Evolutionary conservation across 163 green algal species (phyloP), one percentile per base, ranked within the genome.

Genomic region (Coccomyxa subellipsoidea): DNA sequence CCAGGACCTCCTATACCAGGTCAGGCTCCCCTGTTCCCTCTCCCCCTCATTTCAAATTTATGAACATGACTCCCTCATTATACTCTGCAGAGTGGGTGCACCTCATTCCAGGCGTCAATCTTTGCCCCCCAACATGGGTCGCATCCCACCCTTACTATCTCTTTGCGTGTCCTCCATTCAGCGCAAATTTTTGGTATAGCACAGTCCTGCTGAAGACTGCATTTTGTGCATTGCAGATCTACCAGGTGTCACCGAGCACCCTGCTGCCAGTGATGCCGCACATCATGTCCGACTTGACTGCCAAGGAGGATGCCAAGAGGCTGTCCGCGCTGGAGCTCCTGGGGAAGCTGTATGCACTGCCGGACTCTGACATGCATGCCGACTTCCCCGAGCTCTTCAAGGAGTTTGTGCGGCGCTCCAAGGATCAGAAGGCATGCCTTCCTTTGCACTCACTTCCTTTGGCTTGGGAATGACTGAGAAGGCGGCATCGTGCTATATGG

Each of bases 201-300:
- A n/a, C n/a, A n/a, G n/a, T n/a, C n/a, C n/a, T n/a, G n/a, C n/a
- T n/a, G n/a, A n/a, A n/a, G n/a, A n/a, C n/a, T n/a, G n/a, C n/a
- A n/a, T 32, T 8, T 35, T 59, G 37, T 47, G 12, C 38, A 5
- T 39, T 85, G 80, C 87, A 94, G 88, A 38, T 96, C 37, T 87
- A 95, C 78, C 72, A 87, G 27, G 84, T 76, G 9, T 80, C 87
- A 12, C 92, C 93, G 0, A 87, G 92, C 76, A 87, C 92, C 54
- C 85, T 96, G 81, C 87, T 95, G 78, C 92, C 92, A 18, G 88
- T 96, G 10, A 75, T 96, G 73, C 90, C 93, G 4, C 85, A 90
- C 66, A 69, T 94, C 36, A 39, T 80, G 1, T 66, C 71, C 10
- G 86, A 93, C 84, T 87, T 96, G 27, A 80, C 87, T 38, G 80